phyloP scores from a whole-genome alignment of 176 grass and related monocot genomes.

The Elymus sibiricus region DNA sequence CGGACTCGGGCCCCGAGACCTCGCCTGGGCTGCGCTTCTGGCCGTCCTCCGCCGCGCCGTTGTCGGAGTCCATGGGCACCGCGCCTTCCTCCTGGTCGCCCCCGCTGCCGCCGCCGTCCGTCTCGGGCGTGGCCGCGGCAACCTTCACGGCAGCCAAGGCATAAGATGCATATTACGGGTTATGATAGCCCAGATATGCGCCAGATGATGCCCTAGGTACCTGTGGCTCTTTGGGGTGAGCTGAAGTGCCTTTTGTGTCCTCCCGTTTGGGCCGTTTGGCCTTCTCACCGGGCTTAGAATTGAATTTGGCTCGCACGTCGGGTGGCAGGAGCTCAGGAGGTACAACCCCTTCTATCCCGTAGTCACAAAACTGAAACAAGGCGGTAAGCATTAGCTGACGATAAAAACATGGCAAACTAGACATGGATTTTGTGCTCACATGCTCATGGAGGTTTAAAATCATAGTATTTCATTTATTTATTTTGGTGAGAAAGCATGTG shows the following conservation, averaged over 20 bases:
- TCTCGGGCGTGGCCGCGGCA: constrained; percentile 59
- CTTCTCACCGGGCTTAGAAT: constrained; percentile 65
- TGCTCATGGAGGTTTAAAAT: not conserved
- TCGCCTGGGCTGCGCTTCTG: constrained; percentile 74
- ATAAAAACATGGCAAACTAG: not conserved
- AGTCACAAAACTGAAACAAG: constrained; percentile 47
- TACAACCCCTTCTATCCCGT: constrained; percentile 91
- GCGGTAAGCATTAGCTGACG: not conserved
- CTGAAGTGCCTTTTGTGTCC: constrained; percentile 52
- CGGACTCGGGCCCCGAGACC: constrained; percentile 63
- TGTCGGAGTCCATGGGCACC: constrained; percentile 80
- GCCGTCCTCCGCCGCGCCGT: constrained; percentile 35
- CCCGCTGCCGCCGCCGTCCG: constrained; percentile 68
- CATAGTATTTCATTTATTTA: too few species aligned
- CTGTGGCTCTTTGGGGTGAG: constrained; percentile 67
- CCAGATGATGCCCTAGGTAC: constrained; percentile 11
- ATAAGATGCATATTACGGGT: not conserved
- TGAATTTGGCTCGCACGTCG: constrained; percentile 70
- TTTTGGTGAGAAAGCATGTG: not conserved
- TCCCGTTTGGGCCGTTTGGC: constrained; percentile 72
- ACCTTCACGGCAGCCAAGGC: constrained; percentile 31
- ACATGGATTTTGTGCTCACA: not conserved
- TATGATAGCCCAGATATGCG: not conserved
- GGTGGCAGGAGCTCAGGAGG: constrained; percentile 74
- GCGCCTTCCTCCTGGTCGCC: constrained; percentile 81